Conservation (phyloP, 441 rosid species). For the Macaranga tanarius region DNA sequence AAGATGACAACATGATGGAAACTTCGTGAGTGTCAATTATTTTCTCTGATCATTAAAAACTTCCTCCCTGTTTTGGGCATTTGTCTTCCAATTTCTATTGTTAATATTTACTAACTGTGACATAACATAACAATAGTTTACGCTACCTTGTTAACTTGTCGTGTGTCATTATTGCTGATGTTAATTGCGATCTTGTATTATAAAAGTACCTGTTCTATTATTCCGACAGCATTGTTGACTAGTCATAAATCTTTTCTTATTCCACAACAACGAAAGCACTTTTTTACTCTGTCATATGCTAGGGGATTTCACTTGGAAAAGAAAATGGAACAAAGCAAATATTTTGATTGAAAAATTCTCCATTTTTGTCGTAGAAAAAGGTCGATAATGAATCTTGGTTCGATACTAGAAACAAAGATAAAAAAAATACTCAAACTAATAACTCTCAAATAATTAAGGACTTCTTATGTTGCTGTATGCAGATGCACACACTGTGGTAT, state of each 20-base stretch:
- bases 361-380: no score
- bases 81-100: neutral
- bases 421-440: no score
- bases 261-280: no score
- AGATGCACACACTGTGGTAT: slow-evolving; percentile 83
- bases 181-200: neutral
- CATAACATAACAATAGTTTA: neutral
- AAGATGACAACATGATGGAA: slow-evolving; percentile 58
- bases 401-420: no score
- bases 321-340: no score
- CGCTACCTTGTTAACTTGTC: neutral
- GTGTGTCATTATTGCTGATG: neutral
- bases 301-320: no score
- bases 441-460: no score
- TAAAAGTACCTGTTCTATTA: neutral
- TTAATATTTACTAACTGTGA: neutral
- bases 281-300: no score
- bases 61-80: neutral
- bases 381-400: no score
- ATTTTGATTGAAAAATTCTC: no score
- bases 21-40: slow-evolving; percentile 48
- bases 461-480: slow-evolving; percentile 16
- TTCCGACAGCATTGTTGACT: neutral
- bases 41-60: neutral
- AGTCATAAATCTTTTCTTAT: neutral